Conservation (phyloP, 1,284 basidiomycete genomes). For the Cryptococcus neoformans region DNA sequence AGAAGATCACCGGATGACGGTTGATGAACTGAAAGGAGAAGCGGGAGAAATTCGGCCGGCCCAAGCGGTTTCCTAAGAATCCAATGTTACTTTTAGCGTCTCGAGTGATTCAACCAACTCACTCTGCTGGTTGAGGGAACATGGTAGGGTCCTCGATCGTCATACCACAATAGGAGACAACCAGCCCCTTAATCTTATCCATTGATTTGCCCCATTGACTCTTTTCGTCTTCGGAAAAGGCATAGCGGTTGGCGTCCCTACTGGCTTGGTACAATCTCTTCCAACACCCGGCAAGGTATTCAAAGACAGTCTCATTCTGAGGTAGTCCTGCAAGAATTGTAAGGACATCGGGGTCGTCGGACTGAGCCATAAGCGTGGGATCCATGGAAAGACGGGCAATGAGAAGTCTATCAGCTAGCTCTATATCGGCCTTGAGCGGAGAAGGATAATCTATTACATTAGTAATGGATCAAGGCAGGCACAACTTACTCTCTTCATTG, state of each 20-base stretch:
- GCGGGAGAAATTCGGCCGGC: constrained; percentile 67
- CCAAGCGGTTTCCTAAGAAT: constrained; percentile 63
- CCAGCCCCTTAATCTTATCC: constrained; percentile 70
- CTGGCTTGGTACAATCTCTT: constrained; percentile 67
- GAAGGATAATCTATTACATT: constrained; percentile 19
- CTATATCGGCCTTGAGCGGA: constrained; percentile 39
- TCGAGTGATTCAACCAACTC: constrained; percentile 35
- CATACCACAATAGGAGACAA: constrained; percentile 88
- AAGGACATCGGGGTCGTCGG: constrained; percentile 74
- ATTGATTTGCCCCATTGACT: constrained; percentile 61
- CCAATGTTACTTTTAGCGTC: neutral
- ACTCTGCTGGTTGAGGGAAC: constrained; percentile 84
- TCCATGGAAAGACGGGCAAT: constrained; percentile 85
- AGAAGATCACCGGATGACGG: constrained; percentile 55
- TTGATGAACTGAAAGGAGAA: constrained; percentile 62
- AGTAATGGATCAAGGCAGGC: neutral
- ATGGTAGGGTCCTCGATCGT: constrained; percentile 84
- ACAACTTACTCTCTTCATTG: constrained; percentile 61
- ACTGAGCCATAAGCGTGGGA: constrained; percentile 60
- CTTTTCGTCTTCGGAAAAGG: constrained; percentile 61
- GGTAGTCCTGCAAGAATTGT: constrained; percentile 76
- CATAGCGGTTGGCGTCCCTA: constrained; percentile 60
- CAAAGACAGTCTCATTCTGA: constrained; percentile 74
- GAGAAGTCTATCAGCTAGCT: constrained; percentile 59
- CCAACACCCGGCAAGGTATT: constrained; percentile 91